These are phyloP conservation scores for Blakeslea trispora DNA, from an alignment of 371 early-diverging fungal genomes.

Conservation along the genomic window DNA sequence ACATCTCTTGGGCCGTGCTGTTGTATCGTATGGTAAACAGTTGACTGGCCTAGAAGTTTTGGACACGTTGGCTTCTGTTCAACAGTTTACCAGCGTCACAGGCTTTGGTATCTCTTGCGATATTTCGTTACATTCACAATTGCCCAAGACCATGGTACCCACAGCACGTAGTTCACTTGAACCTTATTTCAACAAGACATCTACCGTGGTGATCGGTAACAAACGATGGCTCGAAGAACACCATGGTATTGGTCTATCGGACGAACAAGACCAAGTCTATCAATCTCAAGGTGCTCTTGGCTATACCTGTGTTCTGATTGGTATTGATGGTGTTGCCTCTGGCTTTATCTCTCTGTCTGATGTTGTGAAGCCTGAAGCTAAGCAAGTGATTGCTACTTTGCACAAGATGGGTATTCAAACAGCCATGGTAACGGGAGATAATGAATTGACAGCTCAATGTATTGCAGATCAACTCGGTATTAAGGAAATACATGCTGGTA, in stretches of 20 bases:
- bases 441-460: constrained; percentile 72
- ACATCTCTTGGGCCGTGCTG: constrained; percentile 86
- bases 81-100: constrained; percentile 70
- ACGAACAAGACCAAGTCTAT: constrained; percentile 29
- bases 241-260: constrained; percentile 30
- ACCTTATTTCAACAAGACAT: too few species aligned
- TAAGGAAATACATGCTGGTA: constrained; percentile 85
- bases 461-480: constrained; percentile 78
- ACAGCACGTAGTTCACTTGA: too few species aligned
- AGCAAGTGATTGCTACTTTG: constrained; percentile 68
- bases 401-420: constrained; percentile 74
- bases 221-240: constrained; percentile 57
- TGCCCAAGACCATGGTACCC: too few species aligned
- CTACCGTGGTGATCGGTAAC: constrained; percentile 73
- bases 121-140: too few species aligned
- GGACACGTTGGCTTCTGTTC: constrained; percentile 41
- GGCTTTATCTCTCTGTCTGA: constrained; percentile 88
- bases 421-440: constrained; percentile 95
- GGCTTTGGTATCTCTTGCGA: constrained; percentile 94
- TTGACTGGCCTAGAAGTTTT: constrained; percentile 23
- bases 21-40: constrained; percentile 63
- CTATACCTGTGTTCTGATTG: constrained; percentile 81
- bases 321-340: constrained; percentile 59
- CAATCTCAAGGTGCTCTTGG: constrained; percentile 59
- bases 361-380: constrained; percentile 78